Base-by-base conservation (phyloP, 2,329 filamentous ascomycete genomes). In the Beauveria brongniartii region DNA sequence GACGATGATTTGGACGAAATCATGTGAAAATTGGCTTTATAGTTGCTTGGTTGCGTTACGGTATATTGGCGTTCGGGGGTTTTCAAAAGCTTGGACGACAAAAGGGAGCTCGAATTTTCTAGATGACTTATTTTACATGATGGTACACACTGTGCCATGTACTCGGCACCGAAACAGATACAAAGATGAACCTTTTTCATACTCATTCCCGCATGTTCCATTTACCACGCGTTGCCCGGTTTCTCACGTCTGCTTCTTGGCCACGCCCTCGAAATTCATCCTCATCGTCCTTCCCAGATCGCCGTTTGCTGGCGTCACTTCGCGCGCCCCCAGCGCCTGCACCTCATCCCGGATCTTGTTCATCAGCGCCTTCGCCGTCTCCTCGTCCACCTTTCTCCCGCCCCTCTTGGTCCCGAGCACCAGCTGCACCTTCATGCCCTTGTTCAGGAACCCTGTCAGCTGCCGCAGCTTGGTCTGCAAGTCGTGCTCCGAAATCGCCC, bases 401-500 rank as follows among this genome's bases (percentile, higher is more conserved):
- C 80, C 82, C 79, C 87, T 92, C 71, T 82, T 83, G 62, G 71
- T 72, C n/a, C 85, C 84, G 54, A 97, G 68, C 58, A 88, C 68
- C 12, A 97, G 69, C 70, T 94, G 88, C 22, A 97, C 91, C 70
- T 81, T 85, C 70, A 83, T 81, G 1, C 92, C 92, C 72, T 91
- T 90, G 9, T 72, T 76, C 70, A 97, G 70, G 70, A 96, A 96
- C 59, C 76, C 79, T 63, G 75, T 75, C 68, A 93, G 72, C 75
- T 85, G 84, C 68, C 82, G 82, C 72, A 94, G 71, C 69, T 87
- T 83, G 71, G 90, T 87, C n/a, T 75, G 75, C 57, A 96, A 72
- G 76, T 97, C 92, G 70, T 93, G 83, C 14, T 74, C 70, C 63
- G 86, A 86, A 68, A 96, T 95, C 40, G 88, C 86, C 92, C 92